phyloP scores from a whole-genome alignment of 2,329 filamentous ascomycete genomes.

The Exophiala aquamarina region DNA sequence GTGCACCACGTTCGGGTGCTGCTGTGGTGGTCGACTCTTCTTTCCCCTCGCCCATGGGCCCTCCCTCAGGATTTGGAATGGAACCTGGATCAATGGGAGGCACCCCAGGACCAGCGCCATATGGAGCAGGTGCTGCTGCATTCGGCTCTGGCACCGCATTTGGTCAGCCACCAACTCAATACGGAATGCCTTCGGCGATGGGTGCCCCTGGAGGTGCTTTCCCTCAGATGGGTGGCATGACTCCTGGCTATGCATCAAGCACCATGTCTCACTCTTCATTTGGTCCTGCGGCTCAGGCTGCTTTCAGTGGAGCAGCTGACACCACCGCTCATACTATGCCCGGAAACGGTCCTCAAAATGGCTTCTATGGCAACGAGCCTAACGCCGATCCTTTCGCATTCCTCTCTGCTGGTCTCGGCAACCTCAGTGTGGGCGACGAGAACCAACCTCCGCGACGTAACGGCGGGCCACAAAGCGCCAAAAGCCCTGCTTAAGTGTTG shows the following conservation, averaged over 20 bases:
- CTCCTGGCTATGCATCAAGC: conserved; percentile 75
- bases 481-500: conserved; percentile 38
- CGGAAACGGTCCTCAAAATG: conserved; percentile 73
- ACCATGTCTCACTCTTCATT: conserved; percentile 82
- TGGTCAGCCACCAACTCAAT: conserved; percentile 76
- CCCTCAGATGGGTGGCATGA: conserved; percentile 60
- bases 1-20: conserved; percentile 88
- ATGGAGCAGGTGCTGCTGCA: conserved; percentile 66
- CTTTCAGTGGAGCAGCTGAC: conserved; percentile 86
- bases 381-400: conserved; percentile 64
- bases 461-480: conserved; percentile 43
- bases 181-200: conserved; percentile 81
- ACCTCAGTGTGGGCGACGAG: conserved; percentile 55
- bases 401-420: conserved; percentile 60
- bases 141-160: conserved; percentile 68
- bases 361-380: conserved; percentile 62
- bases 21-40: conserved; percentile 93
- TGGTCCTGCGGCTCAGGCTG: conserved; percentile 88
- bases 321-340: conserved; percentile 56
- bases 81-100: conserved; percentile 83
- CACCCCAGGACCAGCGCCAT: conserved; percentile 74
- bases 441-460: conserved; percentile 43
- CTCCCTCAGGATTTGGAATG: conserved; percentile 74
- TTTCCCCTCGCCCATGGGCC: conserved; percentile 87
- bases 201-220: conserved; percentile 78